These are phyloP conservation scores for Sclerotiophoma versabilis DNA, from an alignment of 2,329 filamentous ascomycete genomes.

Conservation along the genomic window DNA sequence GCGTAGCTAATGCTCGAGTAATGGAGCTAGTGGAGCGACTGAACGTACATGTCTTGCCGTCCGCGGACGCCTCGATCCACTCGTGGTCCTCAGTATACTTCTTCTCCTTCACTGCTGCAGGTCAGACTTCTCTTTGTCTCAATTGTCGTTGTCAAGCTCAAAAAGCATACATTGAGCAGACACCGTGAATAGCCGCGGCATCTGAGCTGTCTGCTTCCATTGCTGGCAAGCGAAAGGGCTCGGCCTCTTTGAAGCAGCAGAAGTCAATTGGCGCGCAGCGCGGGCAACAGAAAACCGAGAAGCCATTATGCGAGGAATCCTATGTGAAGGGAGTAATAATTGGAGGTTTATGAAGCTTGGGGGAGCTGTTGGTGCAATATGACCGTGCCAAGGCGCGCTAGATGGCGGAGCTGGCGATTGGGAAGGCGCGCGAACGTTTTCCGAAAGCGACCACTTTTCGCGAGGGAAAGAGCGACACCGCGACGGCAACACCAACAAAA, in stretches of 20 bases:
- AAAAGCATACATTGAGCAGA: conserved; percentile 42
- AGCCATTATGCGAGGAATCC: conserved; percentile 41
- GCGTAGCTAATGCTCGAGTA: neutral
- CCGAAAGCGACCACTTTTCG: conserved; percentile 29
- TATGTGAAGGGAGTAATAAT: conserved; percentile 19
- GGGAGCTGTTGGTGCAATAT: conserved; percentile 11
- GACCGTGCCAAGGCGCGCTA: conserved; percentile 16
- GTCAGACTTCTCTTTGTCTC: conserved; percentile 23
- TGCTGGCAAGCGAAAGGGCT: conserved; percentile 34
- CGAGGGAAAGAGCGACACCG: conserved; percentile 16
- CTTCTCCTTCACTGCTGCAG: conserved; percentile 66
- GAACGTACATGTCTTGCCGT: conserved; percentile 75
- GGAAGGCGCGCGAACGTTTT: conserved; percentile 25
- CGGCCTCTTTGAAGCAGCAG: conserved; percentile 33
- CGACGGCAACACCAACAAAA: conserved; percentile 14
- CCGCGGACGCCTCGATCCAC: conserved; percentile 89
- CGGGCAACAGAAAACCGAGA: conserved; percentile 43
- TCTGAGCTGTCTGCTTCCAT: conserved; percentile 31
- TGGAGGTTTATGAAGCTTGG: conserved; percentile 8
- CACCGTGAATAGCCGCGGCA: conserved; percentile 49
- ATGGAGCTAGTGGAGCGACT: neutral
- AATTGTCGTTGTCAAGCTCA: conserved; percentile 10
- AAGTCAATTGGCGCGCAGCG: conserved; percentile 46
- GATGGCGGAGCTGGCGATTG: conserved; percentile 17
- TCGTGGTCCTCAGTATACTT: conserved; percentile 98